These are phyloP conservation scores for Bertia moriformis DNA, from an alignment of 2,329 filamentous ascomycete genomes.

Conservation along the genomic window DNA sequence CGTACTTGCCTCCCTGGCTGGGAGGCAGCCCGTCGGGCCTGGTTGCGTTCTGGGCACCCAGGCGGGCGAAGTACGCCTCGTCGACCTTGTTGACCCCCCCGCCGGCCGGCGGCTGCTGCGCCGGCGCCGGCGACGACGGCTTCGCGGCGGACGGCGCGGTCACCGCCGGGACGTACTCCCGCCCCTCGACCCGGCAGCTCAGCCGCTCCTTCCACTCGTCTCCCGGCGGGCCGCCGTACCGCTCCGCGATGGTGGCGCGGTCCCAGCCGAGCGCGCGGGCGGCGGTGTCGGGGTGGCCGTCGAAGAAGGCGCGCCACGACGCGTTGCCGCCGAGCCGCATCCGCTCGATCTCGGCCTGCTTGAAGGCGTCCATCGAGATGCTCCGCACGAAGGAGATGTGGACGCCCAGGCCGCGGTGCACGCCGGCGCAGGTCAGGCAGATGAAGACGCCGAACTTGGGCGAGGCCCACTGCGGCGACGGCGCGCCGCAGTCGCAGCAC, in stretches of 20 bases:
- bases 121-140: slow-evolving; percentile 17
- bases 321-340: slow-evolving; percentile 90
- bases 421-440: slow-evolving; percentile 87
- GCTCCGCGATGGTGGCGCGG: slow-evolving; percentile 74
- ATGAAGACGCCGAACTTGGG: slow-evolving; percentile 99
- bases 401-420: slow-evolving; percentile 85
- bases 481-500: slow-evolving; percentile 91
- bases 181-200: slow-evolving; percentile 73
- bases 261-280: slow-evolving; percentile 63
- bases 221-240: slow-evolving; percentile 77
- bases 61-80: slow-evolving; percentile 76
- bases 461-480: slow-evolving; percentile 92
- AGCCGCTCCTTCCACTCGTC: slow-evolving; percentile 92
- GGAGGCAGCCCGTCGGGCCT: slow-evolving; percentile 65
- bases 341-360: slow-evolving; percentile 76
- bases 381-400: slow-evolving; percentile 97
- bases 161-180: slow-evolving; percentile 66
- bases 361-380: slow-evolving; percentile 98
- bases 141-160: slow-evolving; percentile 27
- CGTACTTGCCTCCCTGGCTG: slow-evolving; percentile 82
- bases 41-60: slow-evolving; percentile 70
- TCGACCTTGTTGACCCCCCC: slow-evolving; percentile 43
- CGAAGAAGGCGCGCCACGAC: slow-evolving; percentile 76
- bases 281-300: slow-evolving; percentile 51
- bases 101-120: slow-evolving; percentile 15